Conservation (phyloP, 257 asterid species). For the Solanum clarkiae region DNA sequence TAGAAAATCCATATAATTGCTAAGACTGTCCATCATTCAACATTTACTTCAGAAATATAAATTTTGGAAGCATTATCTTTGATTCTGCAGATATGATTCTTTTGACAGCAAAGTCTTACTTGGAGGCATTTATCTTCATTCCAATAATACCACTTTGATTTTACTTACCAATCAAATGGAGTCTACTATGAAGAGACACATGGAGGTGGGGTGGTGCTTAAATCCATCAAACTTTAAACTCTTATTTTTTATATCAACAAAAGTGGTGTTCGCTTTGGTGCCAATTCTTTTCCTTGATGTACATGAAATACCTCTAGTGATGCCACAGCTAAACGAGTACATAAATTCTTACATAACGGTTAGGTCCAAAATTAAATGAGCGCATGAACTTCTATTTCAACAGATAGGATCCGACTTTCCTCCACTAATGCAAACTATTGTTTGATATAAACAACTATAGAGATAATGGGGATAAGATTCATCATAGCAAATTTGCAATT, state of each 20-base stretch:
- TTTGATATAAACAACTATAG: neutral
- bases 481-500: neutral
- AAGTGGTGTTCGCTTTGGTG: neutral
- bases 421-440: neutral
- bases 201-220: neutral
- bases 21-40: too few relatives aligned
- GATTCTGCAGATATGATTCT: too few relatives aligned
- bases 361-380: neutral
- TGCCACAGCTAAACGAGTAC: neutral
- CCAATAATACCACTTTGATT: neutral
- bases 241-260: neutral
- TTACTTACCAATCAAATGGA: neutral
- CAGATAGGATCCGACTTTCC: neutral
- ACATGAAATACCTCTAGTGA: neutral
- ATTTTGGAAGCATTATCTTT: too few relatives aligned
- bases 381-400: neutral
- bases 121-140: neutral
- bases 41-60: too few relatives aligned
- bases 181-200: neutral
- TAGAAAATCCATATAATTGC: too few relatives aligned
- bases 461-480: neutral
- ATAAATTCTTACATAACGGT: neutral
- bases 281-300: neutral
- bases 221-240: neutral
- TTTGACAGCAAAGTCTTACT: too few relatives aligned